A percentile compares a stretch with the other conserved stretches of the same genome.
phyloP scores from a whole-genome alignment of 208 protist species.

The Crithidia thermophila region DNA sequence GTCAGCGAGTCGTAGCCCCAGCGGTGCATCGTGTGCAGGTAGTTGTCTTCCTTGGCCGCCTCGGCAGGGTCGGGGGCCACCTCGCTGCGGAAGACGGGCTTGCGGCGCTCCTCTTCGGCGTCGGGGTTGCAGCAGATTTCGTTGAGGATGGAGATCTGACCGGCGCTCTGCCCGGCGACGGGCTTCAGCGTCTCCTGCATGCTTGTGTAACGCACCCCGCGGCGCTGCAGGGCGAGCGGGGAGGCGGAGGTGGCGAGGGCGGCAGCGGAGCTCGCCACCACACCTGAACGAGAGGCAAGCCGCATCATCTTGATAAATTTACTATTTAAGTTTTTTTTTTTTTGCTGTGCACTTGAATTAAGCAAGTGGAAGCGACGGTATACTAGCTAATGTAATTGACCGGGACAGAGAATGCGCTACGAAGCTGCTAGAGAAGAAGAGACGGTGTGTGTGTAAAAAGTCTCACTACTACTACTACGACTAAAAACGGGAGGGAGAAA shows the following conservation, averaged over 20 bases:
- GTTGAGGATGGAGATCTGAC: slow-evolving; percentile 86
- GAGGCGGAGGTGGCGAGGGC: neutral
- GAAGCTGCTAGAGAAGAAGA: too few species aligned
- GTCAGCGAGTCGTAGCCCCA: slow-evolving; percentile 91
- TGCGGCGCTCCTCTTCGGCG: slow-evolving; percentile 82
- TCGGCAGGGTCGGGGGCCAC: slow-evolving; percentile 39
- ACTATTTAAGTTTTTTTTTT: too few species aligned
- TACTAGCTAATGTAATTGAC: too few species aligned
- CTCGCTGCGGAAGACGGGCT: slow-evolving; percentile 78
- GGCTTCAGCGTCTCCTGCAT: slow-evolving; percentile 84
- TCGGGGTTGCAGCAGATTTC: slow-evolving; percentile 89
- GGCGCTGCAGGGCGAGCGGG: slow-evolving; percentile 29
- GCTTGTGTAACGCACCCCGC: slow-evolving; percentile 75
- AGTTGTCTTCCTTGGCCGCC: slow-evolving; percentile 27
- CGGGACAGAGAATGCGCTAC: too few species aligned
- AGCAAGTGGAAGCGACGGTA: too few species aligned
- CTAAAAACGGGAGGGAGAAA: too few species aligned
- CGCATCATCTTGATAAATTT: too few species aligned
- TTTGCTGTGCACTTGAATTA: too few species aligned
- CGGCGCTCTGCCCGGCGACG: slow-evolving; percentile 70
- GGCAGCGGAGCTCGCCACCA: neutral
- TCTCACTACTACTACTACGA: too few species aligned
- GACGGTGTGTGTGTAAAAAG: too few species aligned
- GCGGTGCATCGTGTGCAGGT: slow-evolving; percentile 77
- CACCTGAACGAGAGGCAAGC: too few species aligned